Evolutionary conservation across 305 asterid genomes (phyloP).

Genomic region (Fraxinus xanthoxyloides): DNA sequence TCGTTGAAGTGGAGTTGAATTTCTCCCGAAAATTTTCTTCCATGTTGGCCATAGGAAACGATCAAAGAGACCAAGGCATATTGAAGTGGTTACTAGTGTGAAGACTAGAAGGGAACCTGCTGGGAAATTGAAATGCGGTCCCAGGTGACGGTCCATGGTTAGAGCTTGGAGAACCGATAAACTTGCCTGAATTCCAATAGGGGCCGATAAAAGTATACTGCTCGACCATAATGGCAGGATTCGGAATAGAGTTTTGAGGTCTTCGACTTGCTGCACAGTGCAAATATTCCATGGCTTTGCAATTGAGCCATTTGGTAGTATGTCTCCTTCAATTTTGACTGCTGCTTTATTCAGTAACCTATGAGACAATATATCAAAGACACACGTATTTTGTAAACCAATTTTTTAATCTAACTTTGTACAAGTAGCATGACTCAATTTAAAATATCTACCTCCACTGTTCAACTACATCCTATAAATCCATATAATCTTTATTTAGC

Average conservation of each 20-base stretch:
- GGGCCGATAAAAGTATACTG: constrained; percentile 31
- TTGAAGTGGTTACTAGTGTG: constrained; percentile 25
- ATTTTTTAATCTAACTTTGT: no score
- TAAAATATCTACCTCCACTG: not conserved
- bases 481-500: not conserved
- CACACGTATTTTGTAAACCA: no score
- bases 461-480: not conserved
- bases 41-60: constrained; percentile 24
- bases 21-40: constrained; percentile 13
- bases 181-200: constrained; percentile 37
- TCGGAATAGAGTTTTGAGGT: constrained; percentile 52
- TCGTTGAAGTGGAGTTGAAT: constrained; percentile 34
- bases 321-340: constrained; percentile 44
- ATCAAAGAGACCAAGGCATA: constrained; percentile 23
- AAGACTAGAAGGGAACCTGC: constrained; percentile 37
- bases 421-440: no score
- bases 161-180: constrained; percentile 42
- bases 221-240: constrained; percentile 59
- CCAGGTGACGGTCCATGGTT: constrained; percentile 38
- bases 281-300: constrained; percentile 44
- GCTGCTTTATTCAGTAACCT: constrained; percentile 79
- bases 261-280: constrained; percentile 64
- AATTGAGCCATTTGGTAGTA: constrained; percentile 20
- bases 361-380: not conserved
- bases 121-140: constrained; percentile 25